These are phyloP conservation scores for Dalbergia cultrata DNA, from an alignment of 306 rosid genomes.

Conservation along the genomic window DNA sequence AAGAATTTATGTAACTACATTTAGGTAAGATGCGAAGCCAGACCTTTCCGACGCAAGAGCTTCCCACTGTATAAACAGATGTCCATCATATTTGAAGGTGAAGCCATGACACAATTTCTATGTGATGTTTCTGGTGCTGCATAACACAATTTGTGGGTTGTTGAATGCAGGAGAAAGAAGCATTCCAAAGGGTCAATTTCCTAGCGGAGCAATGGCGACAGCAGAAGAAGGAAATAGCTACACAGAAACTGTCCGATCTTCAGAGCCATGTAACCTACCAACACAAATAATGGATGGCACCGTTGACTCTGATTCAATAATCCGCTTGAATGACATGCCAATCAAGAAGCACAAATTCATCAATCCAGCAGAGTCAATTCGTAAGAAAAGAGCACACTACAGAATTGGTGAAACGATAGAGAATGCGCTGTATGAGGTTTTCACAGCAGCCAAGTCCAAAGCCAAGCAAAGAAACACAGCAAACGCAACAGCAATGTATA, in stretches of 20 bases:
- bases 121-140: not conserved
- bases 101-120: not conserved
- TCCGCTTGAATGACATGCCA: slow-evolving; percentile 34
- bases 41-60: slow-evolving; percentile 57
- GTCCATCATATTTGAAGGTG: slow-evolving; percentile 60
- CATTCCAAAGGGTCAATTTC: slow-evolving; percentile 41
- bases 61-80: slow-evolving; percentile 52
- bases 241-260: slow-evolving; percentile 53
- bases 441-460: slow-evolving; percentile 44
- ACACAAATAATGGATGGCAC: slow-evolving; percentile 56
- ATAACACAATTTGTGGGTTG: slow-evolving; percentile 8
- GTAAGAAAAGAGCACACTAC: slow-evolving; percentile 38
- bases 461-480: slow-evolving; percentile 43
- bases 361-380: slow-evolving; percentile 33
- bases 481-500: slow-evolving; percentile 20
- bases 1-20: slow-evolving; percentile 13
- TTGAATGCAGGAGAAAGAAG: slow-evolving; percentile 50
- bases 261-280: slow-evolving; percentile 53
- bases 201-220: slow-evolving; percentile 39
- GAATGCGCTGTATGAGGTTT: slow-evolving; percentile 44
- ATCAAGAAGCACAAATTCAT: slow-evolving; percentile 41
- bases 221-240: slow-evolving; percentile 57
- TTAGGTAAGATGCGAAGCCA: slow-evolving; percentile 54
- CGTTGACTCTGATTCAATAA: slow-evolving; percentile 50
- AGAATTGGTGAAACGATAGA: slow-evolving; percentile 46